These are phyloP conservation scores for Lodderomyces beijingensis DNA, from an alignment of 1,139 yeast genomes.

Conservation along the genomic window DNA sequence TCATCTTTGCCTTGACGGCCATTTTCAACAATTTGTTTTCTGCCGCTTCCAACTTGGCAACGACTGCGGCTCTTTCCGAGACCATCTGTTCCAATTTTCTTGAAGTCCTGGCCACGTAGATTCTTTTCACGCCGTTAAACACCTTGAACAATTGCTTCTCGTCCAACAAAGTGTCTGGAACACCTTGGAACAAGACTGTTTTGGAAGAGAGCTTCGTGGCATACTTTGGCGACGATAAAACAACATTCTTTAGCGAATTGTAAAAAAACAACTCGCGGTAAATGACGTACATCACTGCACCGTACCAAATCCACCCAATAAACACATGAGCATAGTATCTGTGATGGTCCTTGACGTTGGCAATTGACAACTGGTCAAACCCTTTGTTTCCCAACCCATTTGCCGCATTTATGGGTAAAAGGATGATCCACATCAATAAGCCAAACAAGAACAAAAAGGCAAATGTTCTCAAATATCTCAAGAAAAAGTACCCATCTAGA, in stretches of 20 bases:
- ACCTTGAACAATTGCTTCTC: slow-evolving; percentile 56
- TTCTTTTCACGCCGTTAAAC: slow-evolving; percentile 69
- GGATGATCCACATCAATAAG: slow-evolving; percentile 46
- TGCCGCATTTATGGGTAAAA: slow-evolving; percentile 63
- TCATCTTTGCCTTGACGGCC: slow-evolving; percentile 59
- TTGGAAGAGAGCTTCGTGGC: slow-evolving; percentile 70
- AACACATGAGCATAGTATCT: slow-evolving; percentile 87
- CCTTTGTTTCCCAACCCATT: slow-evolving; percentile 58
- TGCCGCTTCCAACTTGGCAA: slow-evolving; percentile 64
- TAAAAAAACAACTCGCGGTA: slow-evolving; percentile 82
- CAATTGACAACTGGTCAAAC: slow-evolving; percentile 71
- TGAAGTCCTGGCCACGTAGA: slow-evolving; percentile 71
- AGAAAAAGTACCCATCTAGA: slow-evolving; percentile 67
- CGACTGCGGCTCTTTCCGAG: slow-evolving; percentile 58
- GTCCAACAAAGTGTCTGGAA: slow-evolving; percentile 64
- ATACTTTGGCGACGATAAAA: slow-evolving; percentile 75
- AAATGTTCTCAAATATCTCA: slow-evolving; percentile 52
- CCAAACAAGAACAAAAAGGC: slow-evolving; percentile 39
- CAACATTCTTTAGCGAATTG: slow-evolving; percentile 75
- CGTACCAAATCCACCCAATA: slow-evolving; percentile 75
- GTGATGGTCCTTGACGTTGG: slow-evolving; percentile 54
- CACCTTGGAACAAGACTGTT: slow-evolving; percentile 74
- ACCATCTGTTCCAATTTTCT: slow-evolving; percentile 56
- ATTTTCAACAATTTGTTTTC: slow-evolving; percentile 55
- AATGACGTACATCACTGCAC: slow-evolving; percentile 61